These are phyloP conservation scores for Zasmidium cellare DNA, from an alignment of 2,329 filamentous ascomycete genomes.

Conservation along the genomic window DNA sequence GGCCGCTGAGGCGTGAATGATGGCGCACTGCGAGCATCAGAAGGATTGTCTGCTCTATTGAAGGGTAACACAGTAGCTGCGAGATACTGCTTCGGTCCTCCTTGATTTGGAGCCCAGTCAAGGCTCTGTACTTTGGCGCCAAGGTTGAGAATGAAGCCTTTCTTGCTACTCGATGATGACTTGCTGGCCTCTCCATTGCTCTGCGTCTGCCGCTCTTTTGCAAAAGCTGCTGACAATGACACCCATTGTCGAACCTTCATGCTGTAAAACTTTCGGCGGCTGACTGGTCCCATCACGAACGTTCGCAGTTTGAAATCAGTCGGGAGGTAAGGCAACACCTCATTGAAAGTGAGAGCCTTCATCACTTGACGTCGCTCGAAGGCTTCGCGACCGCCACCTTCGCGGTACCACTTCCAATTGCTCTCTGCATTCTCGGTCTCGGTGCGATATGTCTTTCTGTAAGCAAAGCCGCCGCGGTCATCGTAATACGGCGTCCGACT, in stretches of 20 bases:
- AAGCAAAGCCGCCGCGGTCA: constrained; percentile 40
- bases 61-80: constrained; percentile 43
- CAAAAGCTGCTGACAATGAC: constrained; percentile 39
- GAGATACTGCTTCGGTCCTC: constrained; percentile 56
- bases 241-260: constrained; percentile 45
- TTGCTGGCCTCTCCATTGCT: background rate
- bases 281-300: constrained; percentile 53
- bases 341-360: constrained; percentile 35
- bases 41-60: constrained; percentile 32
- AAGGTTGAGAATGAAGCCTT: constrained; percentile 58
- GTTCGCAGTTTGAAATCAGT: constrained; percentile 36
- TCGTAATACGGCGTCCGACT: constrained; percentile 38
- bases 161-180: constrained; percentile 16
- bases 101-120: constrained; percentile 45
- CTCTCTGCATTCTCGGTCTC: constrained; percentile 46
- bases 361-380: constrained; percentile 47
- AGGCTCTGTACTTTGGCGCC: constrained; percentile 54
- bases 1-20: constrained; percentile 53
- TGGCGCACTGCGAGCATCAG: constrained; percentile 36
- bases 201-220: background rate
- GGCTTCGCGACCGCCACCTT: constrained; percentile 38
- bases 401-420: constrained; percentile 57
- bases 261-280: constrained; percentile 44
- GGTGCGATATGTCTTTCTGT: constrained; percentile 46
- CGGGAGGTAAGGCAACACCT: constrained; percentile 46